Base-by-base conservation (phyloP, 192 early-diverging fungal genomes). In the Coemansia sp. region DNA sequence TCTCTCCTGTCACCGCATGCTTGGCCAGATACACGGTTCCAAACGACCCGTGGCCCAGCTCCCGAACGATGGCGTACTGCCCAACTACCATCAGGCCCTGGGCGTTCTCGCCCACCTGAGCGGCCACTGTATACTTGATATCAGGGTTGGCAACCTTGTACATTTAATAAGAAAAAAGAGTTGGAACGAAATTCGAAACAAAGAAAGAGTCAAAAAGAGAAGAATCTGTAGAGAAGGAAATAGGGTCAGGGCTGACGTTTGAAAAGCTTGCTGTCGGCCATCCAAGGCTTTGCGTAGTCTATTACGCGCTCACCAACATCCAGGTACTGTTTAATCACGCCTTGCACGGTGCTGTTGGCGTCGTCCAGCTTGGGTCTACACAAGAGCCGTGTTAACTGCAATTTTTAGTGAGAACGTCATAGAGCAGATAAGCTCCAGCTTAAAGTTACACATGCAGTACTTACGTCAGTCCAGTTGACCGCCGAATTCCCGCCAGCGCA, bases 41-140 rank as follows among this genome's bases (percentile, higher is more conserved):
- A 77, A 90, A 99, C 38, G 92, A 87, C 21, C 97, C 97, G 21
- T 86, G 78, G 13, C 97, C 97, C 44, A 99, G 89, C 64, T 87
- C 85, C 49, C 88, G 76, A 64, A 86, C 86, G 11, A 99, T 64
- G 26, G 86, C 62, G 68, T 98, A 99, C 53, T 97, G 87, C 83
- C 94, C 95, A 60, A 99, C 77, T 32, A 88, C 85, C 50, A 87
- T 84, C n/a, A 78, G 49, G 30, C 94, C 95, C 14, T 92, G 87
- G 10, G 83, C 86, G 63, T 85, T 86, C 65, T 95, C 93, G 40
- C 72, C 82, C 4, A 91, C 77, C 37, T 86, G 84, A 16, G 96
- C 96, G n/a, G 77, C 73, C 17, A 79, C 73, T 13, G 73, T 84
- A 68, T 76, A 75, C 70, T 86, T 75, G 72, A 78, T 58, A 64